Evolutionary conservation across 495 filamentous ascomycete species (phyloP).

Genomic region (Talaromyces adpressus): DNA sequence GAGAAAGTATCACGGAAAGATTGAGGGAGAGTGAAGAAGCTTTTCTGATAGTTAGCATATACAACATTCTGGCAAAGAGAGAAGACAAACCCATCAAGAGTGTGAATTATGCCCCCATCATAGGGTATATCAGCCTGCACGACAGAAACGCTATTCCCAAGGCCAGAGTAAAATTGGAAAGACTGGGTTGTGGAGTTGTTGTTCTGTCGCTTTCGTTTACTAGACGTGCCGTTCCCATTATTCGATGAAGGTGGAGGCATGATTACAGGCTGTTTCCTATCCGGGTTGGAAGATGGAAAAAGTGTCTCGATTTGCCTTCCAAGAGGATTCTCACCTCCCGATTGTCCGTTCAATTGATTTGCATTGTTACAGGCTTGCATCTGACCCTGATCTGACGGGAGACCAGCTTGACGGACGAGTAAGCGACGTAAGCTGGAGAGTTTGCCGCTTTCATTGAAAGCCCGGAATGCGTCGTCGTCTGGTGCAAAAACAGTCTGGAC

Average conservation of each 20-base stretch:
- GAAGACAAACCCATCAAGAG: constrained; percentile 19
- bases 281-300: not conserved
- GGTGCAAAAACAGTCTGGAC: constrained; percentile 27
- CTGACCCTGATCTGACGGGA: not conserved
- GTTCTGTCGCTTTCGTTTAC: not conserved
- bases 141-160: constrained; percentile 24
- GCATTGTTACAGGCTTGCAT: not conserved
- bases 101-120: constrained; percentile 23
- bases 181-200: not conserved
- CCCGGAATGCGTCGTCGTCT: constrained; percentile 9
- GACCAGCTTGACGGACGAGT: not conserved
- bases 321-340: no score
- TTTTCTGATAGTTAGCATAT: not conserved
- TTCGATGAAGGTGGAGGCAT: not conserved
- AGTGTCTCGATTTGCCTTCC: not conserved
- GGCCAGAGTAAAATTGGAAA: constrained; percentile 13
- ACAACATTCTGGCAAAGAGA: not conserved
- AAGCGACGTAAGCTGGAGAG: not conserved
- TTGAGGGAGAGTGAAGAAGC: constrained; percentile 5
- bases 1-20: constrained; percentile 32
- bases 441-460: not conserved
- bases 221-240: not conserved
- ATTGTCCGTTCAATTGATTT: not conserved
- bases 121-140: constrained; percentile 24
- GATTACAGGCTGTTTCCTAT: not conserved